phyloP scores from a whole-genome alignment of 768 basidiomycete genomes.

The Thelephora ganbajun region DNA sequence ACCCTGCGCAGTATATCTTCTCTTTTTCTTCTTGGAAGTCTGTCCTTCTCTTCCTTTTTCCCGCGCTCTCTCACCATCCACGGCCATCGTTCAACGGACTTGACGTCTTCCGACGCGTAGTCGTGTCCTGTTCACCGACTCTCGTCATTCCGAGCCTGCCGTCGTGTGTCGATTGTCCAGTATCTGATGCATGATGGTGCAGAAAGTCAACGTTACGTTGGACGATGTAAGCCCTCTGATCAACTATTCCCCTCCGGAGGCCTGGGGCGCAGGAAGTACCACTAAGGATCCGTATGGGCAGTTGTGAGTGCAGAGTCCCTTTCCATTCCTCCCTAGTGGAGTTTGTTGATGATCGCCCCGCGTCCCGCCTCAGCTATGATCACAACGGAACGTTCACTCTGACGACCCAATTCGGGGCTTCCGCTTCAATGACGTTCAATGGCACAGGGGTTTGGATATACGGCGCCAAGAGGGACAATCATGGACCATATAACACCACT shows the following conservation, averaged over 20 bases:
- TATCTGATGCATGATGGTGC: background rate
- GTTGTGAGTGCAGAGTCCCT: no score
- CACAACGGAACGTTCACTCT: background rate
- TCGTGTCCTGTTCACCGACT: no score
- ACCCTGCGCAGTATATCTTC: no score
- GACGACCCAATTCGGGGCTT: conserved; percentile 27
- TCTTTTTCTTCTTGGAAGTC: no score
- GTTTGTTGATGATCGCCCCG: background rate
- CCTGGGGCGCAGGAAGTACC: conserved; percentile 24
- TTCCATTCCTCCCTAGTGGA: no score
- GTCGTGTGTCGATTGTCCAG: no score
- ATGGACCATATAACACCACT: conserved; percentile 30
- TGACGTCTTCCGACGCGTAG: no score
- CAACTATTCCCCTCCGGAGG: conserved; percentile 31
- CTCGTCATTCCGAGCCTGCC: no score
- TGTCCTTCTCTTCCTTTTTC: no score
- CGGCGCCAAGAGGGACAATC: conserved; percentile 30
- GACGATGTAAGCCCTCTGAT: conserved; percentile 45
- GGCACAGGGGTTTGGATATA: conserved; percentile 42
- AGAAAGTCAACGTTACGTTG: conserved; percentile 18
- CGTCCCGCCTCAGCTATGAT: background rate
- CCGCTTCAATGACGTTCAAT: conserved; percentile 35
- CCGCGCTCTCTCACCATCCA: no score
- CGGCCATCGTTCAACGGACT: no score
- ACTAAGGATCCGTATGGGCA: background rate